Evolutionary conservation across 495 filamentous ascomycete species (phyloP).

Genomic region (Talaromyces stipitatus): DNA sequence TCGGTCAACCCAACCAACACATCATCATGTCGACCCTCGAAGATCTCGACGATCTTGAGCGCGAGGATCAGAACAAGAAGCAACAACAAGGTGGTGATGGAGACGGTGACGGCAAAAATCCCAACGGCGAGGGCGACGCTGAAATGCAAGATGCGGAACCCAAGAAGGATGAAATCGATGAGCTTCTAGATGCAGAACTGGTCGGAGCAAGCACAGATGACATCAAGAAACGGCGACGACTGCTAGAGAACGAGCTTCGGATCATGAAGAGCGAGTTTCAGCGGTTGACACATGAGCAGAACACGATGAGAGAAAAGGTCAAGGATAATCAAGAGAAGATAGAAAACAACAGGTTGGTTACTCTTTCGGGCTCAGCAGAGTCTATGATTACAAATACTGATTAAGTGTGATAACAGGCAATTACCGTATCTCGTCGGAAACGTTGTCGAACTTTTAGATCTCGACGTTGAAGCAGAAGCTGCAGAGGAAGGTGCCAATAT

Average conservation of each 20-base stretch:
- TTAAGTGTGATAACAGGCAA: slow-evolving; percentile 51
- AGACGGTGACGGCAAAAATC: slow-evolving; percentile 49
- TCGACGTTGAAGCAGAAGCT: slow-evolving; percentile 92
- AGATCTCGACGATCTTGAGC: slow-evolving; percentile 73
- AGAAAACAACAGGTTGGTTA: slow-evolving; percentile 83
- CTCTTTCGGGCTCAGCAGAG: too few relatives aligned
- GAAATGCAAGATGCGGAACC: slow-evolving; percentile 85
- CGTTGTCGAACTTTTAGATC: slow-evolving; percentile 92
- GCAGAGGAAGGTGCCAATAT: slow-evolving; percentile 97
- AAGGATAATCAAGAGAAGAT: slow-evolving; percentile 99
- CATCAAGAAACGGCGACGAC: slow-evolving; percentile 74
- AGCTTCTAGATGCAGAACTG: slow-evolving; percentile 85
- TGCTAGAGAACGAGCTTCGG: slow-evolving; percentile 92
- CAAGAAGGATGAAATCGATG: slow-evolving; percentile 62
- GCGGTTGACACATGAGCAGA: slow-evolving; percentile 89
- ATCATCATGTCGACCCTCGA: slow-evolving; percentile 76
- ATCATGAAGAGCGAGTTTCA: slow-evolving; percentile 99
- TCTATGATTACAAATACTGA: slow-evolving; percentile 1
- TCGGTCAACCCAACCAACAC: slow-evolving; percentile 9
- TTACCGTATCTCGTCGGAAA: slow-evolving; percentile 97
- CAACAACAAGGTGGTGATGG: slow-evolving; percentile 45
- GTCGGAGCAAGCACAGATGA: slow-evolving; percentile 84
- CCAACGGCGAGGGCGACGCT: slow-evolving; percentile 57
- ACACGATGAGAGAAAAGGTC: slow-evolving; percentile 93
- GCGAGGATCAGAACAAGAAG: slow-evolving; percentile 71